phyloP scores from a whole-genome alignment of 2,329 filamentous ascomycete species.

The Colletotrichum lini region DNA sequence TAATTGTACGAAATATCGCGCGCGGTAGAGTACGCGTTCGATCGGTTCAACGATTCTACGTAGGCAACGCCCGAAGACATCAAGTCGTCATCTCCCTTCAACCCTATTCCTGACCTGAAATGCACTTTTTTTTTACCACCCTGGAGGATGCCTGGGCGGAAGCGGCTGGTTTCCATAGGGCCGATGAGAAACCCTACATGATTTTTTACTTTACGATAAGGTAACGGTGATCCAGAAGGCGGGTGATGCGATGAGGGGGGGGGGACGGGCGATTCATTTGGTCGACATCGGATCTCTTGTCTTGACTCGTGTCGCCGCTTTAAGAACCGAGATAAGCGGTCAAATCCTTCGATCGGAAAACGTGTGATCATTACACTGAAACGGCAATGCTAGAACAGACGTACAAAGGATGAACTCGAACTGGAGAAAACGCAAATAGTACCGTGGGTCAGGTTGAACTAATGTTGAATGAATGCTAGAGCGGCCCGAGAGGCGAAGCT shows the following conservation, averaged over 20 bases:
- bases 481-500: constrained; percentile 13
- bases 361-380: too few species aligned
- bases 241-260: constrained; percentile 30
- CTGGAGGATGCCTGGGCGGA: constrained; percentile 14
- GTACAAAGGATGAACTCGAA: not conserved
- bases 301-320: not conserved
- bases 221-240: constrained; percentile 21
- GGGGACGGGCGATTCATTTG: constrained; percentile 10
- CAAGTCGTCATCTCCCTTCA: too few species aligned
- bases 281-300: not conserved
- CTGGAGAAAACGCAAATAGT: not conserved
- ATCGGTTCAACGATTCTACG: not conserved
- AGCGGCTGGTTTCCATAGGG: constrained; percentile 27
- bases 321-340: not conserved
- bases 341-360: not conserved
- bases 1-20: too few species aligned
- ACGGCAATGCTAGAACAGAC: not conserved
- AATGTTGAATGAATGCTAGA: constrained; percentile 1
- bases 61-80: too few species aligned
- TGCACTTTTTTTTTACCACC: not conserved
- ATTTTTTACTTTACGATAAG: constrained; percentile 33
- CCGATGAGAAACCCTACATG: constrained; percentile 18
- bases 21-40: not conserved
- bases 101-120: constrained; percentile 1
- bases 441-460: not conserved